These are phyloP conservation scores for Sapria himalayana DNA, from an alignment of 345 rosid species.

Conservation along the genomic window DNA sequence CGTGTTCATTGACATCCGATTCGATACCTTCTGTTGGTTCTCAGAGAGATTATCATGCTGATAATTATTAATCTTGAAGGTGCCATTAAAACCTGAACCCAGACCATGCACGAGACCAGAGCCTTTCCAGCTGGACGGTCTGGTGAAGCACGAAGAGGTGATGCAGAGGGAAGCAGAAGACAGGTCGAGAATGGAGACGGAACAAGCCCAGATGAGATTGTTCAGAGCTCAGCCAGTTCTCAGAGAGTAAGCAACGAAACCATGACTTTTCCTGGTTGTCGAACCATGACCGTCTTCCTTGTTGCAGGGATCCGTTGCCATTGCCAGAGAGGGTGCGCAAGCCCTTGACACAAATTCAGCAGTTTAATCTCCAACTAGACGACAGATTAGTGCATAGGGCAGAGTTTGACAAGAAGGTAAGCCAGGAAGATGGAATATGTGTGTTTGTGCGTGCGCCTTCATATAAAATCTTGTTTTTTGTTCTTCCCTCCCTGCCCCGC, in stretches of 20 bases:
- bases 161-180: slow-evolving; percentile 67
- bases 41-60: too few relatives aligned
- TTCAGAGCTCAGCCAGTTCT: slow-evolving; percentile 66
- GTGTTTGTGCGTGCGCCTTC: slow-evolving; percentile 2
- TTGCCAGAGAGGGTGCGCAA: slow-evolving; percentile 68
- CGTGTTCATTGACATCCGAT: too few relatives aligned
- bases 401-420: slow-evolving; percentile 78
- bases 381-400: slow-evolving; percentile 63
- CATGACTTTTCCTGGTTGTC: background rate
- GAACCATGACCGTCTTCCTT: background rate
- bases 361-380: slow-evolving; percentile 45
- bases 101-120: slow-evolving; percentile 64
- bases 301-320: slow-evolving; percentile 72
- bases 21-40: too few relatives aligned
- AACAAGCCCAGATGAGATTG: slow-evolving; percentile 47
- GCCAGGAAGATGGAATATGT: too few relatives aligned
- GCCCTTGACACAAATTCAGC: slow-evolving; percentile 70
- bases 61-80: slow-evolving; percentile 15
- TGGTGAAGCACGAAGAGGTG: slow-evolving; percentile 79
- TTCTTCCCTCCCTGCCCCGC: background rate
- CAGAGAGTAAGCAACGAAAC: slow-evolving; percentile 34
- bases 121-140: slow-evolving; percentile 76
- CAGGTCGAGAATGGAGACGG: slow-evolving; percentile 41
- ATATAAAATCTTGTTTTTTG: background rate
- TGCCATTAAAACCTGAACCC: slow-evolving; percentile 81